A percentile compares a stretch with the other conserved stretches of the same genome.
Evolutionary conservation across 371 early-diverging fungal species (phyloP).

Genomic region (Blakeslea trispora): DNA sequence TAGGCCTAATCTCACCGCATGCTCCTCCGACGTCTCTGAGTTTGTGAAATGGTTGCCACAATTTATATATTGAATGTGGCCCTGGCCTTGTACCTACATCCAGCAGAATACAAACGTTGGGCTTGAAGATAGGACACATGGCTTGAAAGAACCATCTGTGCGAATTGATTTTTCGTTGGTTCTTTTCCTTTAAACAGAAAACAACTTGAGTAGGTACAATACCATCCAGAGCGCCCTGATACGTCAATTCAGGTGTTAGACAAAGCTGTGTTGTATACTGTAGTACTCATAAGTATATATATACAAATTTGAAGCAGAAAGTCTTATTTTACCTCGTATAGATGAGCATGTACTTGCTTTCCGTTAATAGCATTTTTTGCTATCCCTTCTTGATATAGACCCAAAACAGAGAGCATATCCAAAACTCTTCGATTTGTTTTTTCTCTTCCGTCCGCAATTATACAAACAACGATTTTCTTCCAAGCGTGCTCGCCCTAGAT

Average conservation of each 20-base stretch:
- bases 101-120: slow-evolving; percentile 86
- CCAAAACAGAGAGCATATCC: slow-evolving; percentile 83
- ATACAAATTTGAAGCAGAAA: no score
- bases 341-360: slow-evolving; percentile 70
- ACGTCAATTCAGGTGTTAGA: slow-evolving; percentile 66
- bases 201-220: slow-evolving; percentile 88
- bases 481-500: slow-evolving; percentile 84
- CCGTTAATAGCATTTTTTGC: slow-evolving; percentile 66
- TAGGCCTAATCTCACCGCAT: slow-evolving; percentile 93
- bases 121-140: slow-evolving; percentile 81
- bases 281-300: no score
- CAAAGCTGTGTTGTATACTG: slow-evolving; percentile 86
- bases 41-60: slow-evolving; percentile 90
- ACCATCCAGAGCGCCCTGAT: slow-evolving; percentile 68
- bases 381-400: slow-evolving; percentile 90
- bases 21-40: slow-evolving; percentile 85
- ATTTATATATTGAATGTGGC: slow-evolving; percentile 79
- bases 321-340: slow-evolving; percentile 70
- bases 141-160: slow-evolving; percentile 98
- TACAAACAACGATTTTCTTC: slow-evolving; percentile 90
- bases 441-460: slow-evolving; percentile 78
- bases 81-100: slow-evolving; percentile 94
- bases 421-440: slow-evolving; percentile 77
- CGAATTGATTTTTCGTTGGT: slow-evolving; percentile 89
- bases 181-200: slow-evolving; percentile 91